Conservation (phyloP, 202 grass and related monocot genomes). For the Setaria viridis region DNA sequence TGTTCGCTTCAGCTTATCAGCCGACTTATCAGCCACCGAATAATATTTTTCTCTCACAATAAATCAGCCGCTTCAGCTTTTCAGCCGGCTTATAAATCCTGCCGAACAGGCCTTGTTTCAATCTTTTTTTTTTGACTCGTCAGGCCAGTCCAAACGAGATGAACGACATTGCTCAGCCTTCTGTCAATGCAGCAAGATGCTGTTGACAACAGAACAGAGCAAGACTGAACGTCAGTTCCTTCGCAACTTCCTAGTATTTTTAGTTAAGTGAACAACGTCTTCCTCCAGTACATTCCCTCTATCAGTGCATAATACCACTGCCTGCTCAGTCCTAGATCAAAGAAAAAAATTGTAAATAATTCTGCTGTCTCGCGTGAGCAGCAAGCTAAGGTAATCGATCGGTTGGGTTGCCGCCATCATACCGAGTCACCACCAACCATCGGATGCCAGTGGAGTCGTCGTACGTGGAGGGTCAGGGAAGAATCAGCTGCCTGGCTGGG, state of each 20-base stretch:
- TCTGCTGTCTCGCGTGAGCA: constrained; percentile 39
- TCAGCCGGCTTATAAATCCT: no score
- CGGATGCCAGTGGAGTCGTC: neutral
- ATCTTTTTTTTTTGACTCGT: constrained; percentile 5
- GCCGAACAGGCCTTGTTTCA: neutral
- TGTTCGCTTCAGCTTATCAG: no score
- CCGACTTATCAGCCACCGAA: no score
- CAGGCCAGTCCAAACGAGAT: constrained; percentile 6
- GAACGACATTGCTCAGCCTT: neutral
- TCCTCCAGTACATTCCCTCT: neutral
- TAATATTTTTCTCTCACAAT: no score
- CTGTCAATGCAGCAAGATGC: neutral
- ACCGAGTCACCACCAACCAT: constrained; percentile 20
- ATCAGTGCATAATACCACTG: neutral
- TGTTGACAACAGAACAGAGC: neutral
- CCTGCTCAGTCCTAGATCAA: neutral
- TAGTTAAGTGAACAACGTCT: neutral
- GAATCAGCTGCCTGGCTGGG: neutral
- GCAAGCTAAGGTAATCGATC: constrained; percentile 12
- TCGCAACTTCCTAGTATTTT: neutral
- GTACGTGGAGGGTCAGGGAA: constrained; percentile 21
- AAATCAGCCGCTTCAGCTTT: no score
- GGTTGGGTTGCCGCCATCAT: constrained; percentile 48
- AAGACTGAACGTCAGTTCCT: neutral
- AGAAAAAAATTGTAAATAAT: neutral